Evolutionary conservation across 1,284 basidiomycete species (phyloP).

Genomic region (Phenoliferia sp.): DNA sequence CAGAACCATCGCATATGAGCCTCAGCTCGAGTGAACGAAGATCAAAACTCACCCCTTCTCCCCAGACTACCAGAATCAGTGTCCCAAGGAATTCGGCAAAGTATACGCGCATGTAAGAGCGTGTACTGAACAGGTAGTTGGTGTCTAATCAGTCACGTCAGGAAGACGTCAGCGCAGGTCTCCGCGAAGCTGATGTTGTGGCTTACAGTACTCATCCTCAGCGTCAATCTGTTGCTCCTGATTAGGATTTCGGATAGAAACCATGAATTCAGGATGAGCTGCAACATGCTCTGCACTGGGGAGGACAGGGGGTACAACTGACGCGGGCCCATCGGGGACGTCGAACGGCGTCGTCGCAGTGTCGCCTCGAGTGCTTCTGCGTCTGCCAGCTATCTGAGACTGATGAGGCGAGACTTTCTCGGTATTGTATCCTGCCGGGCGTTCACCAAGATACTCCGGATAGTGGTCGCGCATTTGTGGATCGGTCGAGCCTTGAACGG

Average conservation of each 20-base stretch:
- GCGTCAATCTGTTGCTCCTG: neutral
- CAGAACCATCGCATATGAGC: neutral
- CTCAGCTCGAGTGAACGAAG: neutral
- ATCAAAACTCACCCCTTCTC: conserved; percentile 4
- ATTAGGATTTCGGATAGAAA: neutral
- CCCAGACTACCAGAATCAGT: conserved; percentile 10
- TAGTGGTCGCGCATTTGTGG: neutral
- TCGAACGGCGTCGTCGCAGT: neutral
- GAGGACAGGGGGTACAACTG: neutral
- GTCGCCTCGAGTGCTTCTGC: neutral
- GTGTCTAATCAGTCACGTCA: neutral
- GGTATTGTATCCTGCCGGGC: neutral
- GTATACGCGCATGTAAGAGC: conserved; percentile 3
- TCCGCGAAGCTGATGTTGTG: neutral
- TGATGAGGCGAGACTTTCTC: neutral
- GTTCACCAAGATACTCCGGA: neutral
- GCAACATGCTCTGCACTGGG: neutral
- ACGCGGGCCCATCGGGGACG: neutral
- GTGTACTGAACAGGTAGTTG: neutral
- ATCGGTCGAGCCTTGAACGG: neutral
- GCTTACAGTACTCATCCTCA: conserved; percentile 4
- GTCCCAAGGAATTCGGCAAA: conserved; percentile 17
- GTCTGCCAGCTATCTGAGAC: neutral
- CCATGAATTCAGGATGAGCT: neutral
- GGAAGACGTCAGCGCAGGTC: neutral